Evolutionary conservation across 208 protist species (phyloP).

Genomic region (Wallacemonas collosoma): DNA sequence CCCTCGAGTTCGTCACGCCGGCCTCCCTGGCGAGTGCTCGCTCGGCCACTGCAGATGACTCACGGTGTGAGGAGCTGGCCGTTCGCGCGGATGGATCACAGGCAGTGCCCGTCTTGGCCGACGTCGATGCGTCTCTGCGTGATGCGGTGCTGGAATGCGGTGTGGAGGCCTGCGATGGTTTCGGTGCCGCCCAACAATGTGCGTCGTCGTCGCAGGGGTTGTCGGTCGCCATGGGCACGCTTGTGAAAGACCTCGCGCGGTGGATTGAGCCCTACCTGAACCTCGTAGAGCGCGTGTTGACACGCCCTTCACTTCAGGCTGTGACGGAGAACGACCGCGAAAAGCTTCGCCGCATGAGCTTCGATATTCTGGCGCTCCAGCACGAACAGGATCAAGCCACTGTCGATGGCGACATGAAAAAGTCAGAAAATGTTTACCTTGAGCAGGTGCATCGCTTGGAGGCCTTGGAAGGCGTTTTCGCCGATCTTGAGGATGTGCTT

Average conservation of each 20-base stretch:
- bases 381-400: slow-evolving; percentile 79
- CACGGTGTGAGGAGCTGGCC: no score
- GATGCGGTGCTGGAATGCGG: background rate
- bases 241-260: slow-evolving; percentile 30
- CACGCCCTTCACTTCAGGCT: slow-evolving; percentile 32
- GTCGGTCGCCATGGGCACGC: slow-evolving; percentile 1
- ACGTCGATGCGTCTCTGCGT: background rate
- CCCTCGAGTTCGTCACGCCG: slow-evolving; percentile 5
- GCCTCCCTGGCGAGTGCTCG: background rate
- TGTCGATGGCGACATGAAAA: slow-evolving; percentile 79
- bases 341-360: slow-evolving; percentile 63
- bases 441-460: slow-evolving; percentile 70
- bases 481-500: slow-evolving; percentile 55
- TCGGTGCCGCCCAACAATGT: background rate
- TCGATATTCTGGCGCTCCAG: slow-evolving; percentile 75
- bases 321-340: slow-evolving; percentile 57
- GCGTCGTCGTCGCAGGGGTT: no score
- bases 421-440: slow-evolving; percentile 81
- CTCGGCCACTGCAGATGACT: no score
- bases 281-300: slow-evolving; percentile 49
- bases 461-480: slow-evolving; percentile 56
- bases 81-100: no score
- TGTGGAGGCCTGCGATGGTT: background rate
- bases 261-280: slow-evolving; percentile 52
- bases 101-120: no score